Evolutionary conservation across 345 rosid species (phyloP).

Genomic region (Pelargonium nanum): DNA sequence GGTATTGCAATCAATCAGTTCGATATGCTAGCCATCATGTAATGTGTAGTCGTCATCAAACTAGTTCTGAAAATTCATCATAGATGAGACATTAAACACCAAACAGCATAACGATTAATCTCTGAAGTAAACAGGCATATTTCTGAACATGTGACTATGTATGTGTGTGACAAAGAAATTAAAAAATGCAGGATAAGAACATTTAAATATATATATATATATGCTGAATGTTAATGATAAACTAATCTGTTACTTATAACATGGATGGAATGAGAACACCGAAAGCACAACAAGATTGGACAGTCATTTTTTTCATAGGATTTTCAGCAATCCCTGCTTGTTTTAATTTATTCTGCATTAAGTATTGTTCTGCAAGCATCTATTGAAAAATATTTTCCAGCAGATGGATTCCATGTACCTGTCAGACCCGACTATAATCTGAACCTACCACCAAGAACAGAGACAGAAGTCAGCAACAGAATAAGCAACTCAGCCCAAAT

Average conservation of each 20-base stretch:
- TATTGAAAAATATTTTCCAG: constrained; percentile 4
- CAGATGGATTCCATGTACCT: constrained; percentile 46
- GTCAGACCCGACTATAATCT: constrained; percentile 27
- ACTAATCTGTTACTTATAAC: neutral
- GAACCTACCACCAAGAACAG: constrained; percentile 38
- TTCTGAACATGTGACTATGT: too few species aligned
- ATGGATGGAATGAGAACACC: neutral
- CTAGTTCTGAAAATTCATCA: too few species aligned
- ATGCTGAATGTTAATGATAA: neutral
- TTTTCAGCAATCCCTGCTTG: neutral
- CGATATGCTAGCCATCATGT: too few species aligned
- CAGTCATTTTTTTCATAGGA: neutral
- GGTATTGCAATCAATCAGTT: too few species aligned
- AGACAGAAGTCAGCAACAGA: constrained; percentile 25
- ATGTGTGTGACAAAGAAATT: too few species aligned
- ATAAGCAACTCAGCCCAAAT: constrained; percentile 22
- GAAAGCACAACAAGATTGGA: too few species aligned
- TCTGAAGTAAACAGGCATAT: too few species aligned
- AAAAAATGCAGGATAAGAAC: too few species aligned
- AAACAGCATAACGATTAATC: too few species aligned
- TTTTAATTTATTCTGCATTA: neutral
- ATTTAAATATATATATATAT: too few species aligned
- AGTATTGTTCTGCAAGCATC: neutral
- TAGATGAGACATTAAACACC: too few species aligned
- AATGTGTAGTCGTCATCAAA: too few species aligned